These are phyloP conservation scores for Aspergillus flavus DNA, from an alignment of 2,329 filamentous ascomycete genomes.

Conservation along the genomic window DNA sequence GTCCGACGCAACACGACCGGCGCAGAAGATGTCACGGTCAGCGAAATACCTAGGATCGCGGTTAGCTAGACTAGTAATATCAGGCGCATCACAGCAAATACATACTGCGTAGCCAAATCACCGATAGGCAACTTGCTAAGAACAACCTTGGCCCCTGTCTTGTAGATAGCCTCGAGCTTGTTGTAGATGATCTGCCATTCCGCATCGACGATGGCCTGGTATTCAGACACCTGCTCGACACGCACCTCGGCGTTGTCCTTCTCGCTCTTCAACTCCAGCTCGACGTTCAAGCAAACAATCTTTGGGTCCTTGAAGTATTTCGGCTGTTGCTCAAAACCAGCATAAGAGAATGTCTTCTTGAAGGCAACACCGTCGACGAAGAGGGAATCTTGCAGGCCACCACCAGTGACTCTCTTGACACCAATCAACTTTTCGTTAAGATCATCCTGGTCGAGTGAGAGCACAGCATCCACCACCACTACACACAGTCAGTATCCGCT, in stretches of 20 bases:
- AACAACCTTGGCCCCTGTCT: slow-evolving; percentile 95
- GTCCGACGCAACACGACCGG: slow-evolving; percentile 84
- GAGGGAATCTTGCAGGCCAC: slow-evolving; percentile 90
- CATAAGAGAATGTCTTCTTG: slow-evolving; percentile 99
- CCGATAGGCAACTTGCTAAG: slow-evolving; percentile 97
- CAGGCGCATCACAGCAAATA: slow-evolving; percentile 8
- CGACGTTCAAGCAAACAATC: slow-evolving; percentile 96
- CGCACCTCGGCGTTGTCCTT: slow-evolving; percentile 99
- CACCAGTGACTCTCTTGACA: slow-evolving; percentile 96
- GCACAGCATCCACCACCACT: slow-evolving; percentile 98
- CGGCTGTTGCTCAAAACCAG: slow-evolving; percentile 98
- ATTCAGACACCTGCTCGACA: slow-evolving; percentile 97
- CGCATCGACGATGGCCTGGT: slow-evolving; percentile 98
- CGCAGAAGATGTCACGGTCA: slow-evolving; percentile 97
- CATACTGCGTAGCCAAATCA: slow-evolving; percentile 87
- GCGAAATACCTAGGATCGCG: slow-evolving; percentile 70
- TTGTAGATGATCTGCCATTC: slow-evolving; percentile 99
- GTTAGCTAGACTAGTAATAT: slow-evolving; percentile 3
- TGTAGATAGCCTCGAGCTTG: slow-evolving; percentile 93
- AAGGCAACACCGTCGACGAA: slow-evolving; percentile 98
- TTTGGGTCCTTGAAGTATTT: slow-evolving; percentile 93
- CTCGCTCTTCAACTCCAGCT: slow-evolving; percentile 96
- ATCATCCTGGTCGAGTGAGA: slow-evolving; percentile 94
- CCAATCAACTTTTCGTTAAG: slow-evolving; percentile 98
- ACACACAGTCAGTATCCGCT: slow-evolving; percentile 25